Conservation (phyloP, 345 rosid species). For the Brassica incana region DNA sequence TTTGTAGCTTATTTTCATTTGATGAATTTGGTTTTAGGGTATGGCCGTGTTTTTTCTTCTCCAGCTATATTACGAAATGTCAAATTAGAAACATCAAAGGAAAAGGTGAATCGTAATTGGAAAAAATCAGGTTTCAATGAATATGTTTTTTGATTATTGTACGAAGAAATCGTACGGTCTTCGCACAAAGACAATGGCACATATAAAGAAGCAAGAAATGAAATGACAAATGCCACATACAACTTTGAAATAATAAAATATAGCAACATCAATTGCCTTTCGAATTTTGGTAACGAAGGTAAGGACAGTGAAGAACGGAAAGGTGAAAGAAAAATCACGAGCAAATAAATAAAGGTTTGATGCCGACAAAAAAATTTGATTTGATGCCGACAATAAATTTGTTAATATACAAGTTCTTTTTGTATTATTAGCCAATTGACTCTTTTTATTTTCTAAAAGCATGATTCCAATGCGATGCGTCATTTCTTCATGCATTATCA, state of each 20-base stretch:
- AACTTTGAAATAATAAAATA: conserved; percentile 19
- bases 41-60: neutral
- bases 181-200: conserved; percentile 19
- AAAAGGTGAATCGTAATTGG: neutral
- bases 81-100: conserved; percentile 1
- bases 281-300: conserved; percentile 24
- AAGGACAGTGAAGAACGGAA: conserved; percentile 35
- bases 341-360: conserved; percentile 31
- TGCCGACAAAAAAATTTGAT: conserved; percentile 15
- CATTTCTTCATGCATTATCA: conserved; percentile 32
- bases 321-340: conserved; percentile 23
- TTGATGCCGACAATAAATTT: neutral
- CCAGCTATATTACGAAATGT: neutral
- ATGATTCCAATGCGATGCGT: conserved; percentile 31
- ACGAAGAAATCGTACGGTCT: conserved; percentile 36
- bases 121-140: conserved; percentile 18
- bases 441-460: conserved; percentile 22
- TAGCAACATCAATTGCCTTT: conserved; percentile 30
- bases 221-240: conserved; percentile 14
- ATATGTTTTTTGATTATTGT: conserved; percentile 30
- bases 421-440: neutral
- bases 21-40: neutral
- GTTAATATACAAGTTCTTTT: too few species aligned
- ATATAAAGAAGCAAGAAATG: conserved; percentile 12
- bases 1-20: neutral